A percentile compares a stretch with the other conserved stretches of the same genome.
Conservation (phyloP, 129 eudicot species). For the Lactuca sativa region DNA sequence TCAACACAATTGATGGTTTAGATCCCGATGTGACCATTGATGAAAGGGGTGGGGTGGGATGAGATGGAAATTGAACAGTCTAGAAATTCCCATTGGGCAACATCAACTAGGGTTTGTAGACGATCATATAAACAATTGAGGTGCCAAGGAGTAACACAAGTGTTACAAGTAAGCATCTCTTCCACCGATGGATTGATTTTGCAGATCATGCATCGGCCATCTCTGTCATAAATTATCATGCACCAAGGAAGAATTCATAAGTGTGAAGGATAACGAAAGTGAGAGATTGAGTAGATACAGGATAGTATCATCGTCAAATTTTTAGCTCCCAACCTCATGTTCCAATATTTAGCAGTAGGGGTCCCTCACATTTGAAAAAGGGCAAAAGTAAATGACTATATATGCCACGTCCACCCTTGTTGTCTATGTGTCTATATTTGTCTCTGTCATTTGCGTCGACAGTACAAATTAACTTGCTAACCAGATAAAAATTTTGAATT, state of each 20-base stretch:
- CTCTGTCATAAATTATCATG: conserved; percentile 59
- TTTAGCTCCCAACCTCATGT: too few relatives aligned
- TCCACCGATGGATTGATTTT: conserved; percentile 50
- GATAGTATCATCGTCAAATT: neutral
- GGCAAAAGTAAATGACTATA: too few relatives aligned
- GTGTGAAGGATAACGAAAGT: conserved; percentile 25
- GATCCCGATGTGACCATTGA: conserved; percentile 26
- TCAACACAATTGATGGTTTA: conserved; percentile 29
- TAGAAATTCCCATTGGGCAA: conserved; percentile 65
- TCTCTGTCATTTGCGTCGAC: too few relatives aligned
- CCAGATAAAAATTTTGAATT: too few relatives aligned
- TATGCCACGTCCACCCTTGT: too few relatives aligned
- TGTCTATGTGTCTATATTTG: too few relatives aligned
- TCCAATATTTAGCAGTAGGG: too few relatives aligned
- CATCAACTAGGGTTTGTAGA: conserved; percentile 53
- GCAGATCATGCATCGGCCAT: conserved; percentile 86
- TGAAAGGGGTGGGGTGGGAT: conserved; percentile 14
- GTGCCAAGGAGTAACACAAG: conserved; percentile 92
- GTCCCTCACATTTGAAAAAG: too few relatives aligned
- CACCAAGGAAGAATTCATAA: conserved; percentile 37
- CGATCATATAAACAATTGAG: conserved; percentile 49
- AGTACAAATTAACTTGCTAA: too few relatives aligned
- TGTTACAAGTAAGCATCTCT: conserved; percentile 56
- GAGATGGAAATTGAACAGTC: conserved; percentile 53
- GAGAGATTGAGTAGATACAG: conserved; percentile 1